These are phyloP conservation scores for Aphanomyces invadans DNA, from an alignment of 352 stramenopile genomes.

Conservation along the genomic window DNA sequence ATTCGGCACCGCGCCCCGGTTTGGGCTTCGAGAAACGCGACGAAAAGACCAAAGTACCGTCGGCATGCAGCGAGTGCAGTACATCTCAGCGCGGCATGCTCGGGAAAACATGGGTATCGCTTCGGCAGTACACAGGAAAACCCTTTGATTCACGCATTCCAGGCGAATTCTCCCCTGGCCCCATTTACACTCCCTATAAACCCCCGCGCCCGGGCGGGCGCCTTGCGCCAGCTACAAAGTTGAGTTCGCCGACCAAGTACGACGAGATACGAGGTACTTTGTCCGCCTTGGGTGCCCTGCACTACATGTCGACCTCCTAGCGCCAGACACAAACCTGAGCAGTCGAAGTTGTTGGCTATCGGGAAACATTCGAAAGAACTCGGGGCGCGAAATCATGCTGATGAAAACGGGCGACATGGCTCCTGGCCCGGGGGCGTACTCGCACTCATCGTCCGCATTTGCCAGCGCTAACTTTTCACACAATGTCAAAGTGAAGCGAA, in stretches of 20 bases:
- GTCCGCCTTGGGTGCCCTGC: no score
- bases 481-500: slow-evolving; percentile 49
- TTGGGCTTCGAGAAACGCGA: slow-evolving; percentile 42
- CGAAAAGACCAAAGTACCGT: slow-evolving; percentile 32
- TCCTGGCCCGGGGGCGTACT: slow-evolving; percentile 61
- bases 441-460: slow-evolving; percentile 62
- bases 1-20: slow-evolving; percentile 71
- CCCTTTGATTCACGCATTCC: no score
- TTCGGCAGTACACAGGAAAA: no score
- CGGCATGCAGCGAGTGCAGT: slow-evolving; percentile 54
- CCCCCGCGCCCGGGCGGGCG: slow-evolving; percentile 56
- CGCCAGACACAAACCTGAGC: slow-evolving; percentile 61
- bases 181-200: slow-evolving; percentile 70
- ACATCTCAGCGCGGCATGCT: slow-evolving; percentile 63
- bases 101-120: slow-evolving; percentile 79
- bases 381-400: slow-evolving; percentile 64
- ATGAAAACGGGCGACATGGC: slow-evolving; percentile 57
- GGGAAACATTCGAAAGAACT: slow-evolving; percentile 62
- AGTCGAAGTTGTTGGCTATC: slow-evolving; percentile 74
- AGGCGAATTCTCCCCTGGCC: slow-evolving; percentile 72
- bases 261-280: slow-evolving; percentile 38
- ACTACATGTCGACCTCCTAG: background rate
- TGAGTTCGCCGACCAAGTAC: slow-evolving; percentile 33
- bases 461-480: slow-evolving; percentile 45
- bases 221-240: slow-evolving; percentile 47